These are phyloP conservation scores for Sistotremastrum niveocremeum DNA, from an alignment of 768 basidiomycete species.

Conservation along the genomic window DNA sequence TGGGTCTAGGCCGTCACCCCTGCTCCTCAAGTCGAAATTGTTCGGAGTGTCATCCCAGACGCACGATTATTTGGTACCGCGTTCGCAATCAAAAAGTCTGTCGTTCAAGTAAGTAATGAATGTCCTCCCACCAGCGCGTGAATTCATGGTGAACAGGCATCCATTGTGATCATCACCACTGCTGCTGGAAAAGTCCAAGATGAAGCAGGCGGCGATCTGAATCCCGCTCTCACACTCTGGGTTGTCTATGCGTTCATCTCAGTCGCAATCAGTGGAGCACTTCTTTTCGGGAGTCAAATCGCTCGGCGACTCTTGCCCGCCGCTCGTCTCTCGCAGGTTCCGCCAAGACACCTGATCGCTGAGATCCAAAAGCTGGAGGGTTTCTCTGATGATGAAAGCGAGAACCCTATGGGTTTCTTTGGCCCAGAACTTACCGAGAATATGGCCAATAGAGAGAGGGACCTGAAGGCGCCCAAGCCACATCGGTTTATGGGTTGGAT, in stretches of 20 bases:
- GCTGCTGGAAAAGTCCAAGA: constrained; percentile 29
- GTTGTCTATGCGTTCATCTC: constrained; percentile 25
- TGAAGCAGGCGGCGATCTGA: constrained; percentile 19
- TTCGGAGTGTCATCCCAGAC: constrained; percentile 28
- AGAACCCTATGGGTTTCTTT: constrained; percentile 6
- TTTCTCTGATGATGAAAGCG: constrained; percentile 6
- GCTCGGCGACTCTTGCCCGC: constrained; percentile 19
- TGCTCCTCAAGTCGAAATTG: constrained; percentile 24
- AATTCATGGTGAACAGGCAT: constrained; percentile 27
- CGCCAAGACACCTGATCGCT: constrained; percentile 15
- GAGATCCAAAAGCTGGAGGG: constrained; percentile 20
- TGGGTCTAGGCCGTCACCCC: constrained; percentile 17
- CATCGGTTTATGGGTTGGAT: constrained; percentile 9
- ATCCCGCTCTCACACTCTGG: constrained; percentile 25
- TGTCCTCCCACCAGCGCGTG: constrained; percentile 1
- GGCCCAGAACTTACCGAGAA: constrained; percentile 10
- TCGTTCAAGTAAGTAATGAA: not conserved
- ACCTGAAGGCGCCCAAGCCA: constrained; percentile 19
- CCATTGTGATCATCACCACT: constrained; percentile 29
- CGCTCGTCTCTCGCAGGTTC: constrained; percentile 24
- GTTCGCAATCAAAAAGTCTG: constrained; percentile 24
- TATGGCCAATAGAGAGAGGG: constrained; percentile 15
- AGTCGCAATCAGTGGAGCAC: constrained; percentile 20
- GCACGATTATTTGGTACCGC: constrained; percentile 28
- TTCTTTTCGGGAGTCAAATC: constrained; percentile 18